A percentile compares a stretch with the other conserved stretches of the same genome.
Conservation (phyloP, 495 filamentous ascomycete genomes). For the Aspergillus baeticus region DNA sequence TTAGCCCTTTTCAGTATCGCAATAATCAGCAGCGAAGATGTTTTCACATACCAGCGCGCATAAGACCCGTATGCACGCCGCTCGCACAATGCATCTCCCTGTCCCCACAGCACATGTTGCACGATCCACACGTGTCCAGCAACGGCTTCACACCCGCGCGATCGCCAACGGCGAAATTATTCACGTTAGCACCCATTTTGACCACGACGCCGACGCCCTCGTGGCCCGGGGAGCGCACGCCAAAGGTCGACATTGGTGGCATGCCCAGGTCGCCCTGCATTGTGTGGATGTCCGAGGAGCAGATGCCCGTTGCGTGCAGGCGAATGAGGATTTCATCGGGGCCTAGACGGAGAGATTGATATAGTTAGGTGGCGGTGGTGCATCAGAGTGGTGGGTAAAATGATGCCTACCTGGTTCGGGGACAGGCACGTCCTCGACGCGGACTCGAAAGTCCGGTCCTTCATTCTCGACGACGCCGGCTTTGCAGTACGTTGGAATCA, state of each 20-base stretch:
- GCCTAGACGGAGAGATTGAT: constrained; percentile 18
- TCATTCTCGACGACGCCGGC: constrained; percentile 53
- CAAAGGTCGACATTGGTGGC: constrained; percentile 46
- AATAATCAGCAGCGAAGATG: neutral
- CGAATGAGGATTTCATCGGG: constrained; percentile 45
- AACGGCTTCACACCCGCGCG: constrained; percentile 57
- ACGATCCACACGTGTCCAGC: constrained; percentile 41
- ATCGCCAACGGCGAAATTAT: constrained; percentile 55
- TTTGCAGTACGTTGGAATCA: constrained; percentile 49
- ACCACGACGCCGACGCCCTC: constrained; percentile 56
- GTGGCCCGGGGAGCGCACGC: constrained; percentile 47
- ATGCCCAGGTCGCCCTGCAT: constrained; percentile 44
- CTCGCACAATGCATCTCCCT: constrained; percentile 43
- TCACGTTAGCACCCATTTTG: constrained; percentile 38
- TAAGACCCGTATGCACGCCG: constrained; percentile 35
- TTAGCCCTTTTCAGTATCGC: too few relatives aligned
- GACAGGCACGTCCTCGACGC: constrained; percentile 49
- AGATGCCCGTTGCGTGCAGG: constrained; percentile 45
- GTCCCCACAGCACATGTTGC: constrained; percentile 38
- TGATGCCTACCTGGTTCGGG: constrained; percentile 44
- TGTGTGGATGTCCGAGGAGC: constrained; percentile 44
- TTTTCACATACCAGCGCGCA: constrained; percentile 25
- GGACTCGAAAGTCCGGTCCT: constrained; percentile 49
- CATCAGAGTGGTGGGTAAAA: neutral
- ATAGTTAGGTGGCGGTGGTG: neutral